Percentiles rank a stretch among this genome's conserved stretches.
phyloP scores from a whole-genome alignment of 345 rosid species.

The Ceriops decandra region DNA sequence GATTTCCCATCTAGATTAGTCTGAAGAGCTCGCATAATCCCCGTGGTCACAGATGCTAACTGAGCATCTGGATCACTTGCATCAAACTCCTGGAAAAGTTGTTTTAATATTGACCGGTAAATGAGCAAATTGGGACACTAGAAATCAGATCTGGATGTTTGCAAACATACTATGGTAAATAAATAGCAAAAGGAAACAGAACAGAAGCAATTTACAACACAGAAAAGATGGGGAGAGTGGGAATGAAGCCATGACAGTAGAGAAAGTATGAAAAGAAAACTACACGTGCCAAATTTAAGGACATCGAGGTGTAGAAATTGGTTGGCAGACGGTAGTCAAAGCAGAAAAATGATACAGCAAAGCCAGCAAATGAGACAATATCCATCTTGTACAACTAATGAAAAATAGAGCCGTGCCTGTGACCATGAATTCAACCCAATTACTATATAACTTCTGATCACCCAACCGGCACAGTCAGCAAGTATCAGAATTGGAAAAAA shows the following conservation, averaged over 20 bases:
- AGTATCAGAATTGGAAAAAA: background rate
- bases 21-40: slow-evolving; percentile 87
- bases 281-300: background rate
- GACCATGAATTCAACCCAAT: too few relatives aligned
- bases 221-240: background rate
- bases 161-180: background rate
- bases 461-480: background rate
- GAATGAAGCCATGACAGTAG: background rate
- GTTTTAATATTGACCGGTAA: slow-evolving; percentile 75
- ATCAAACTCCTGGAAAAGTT: slow-evolving; percentile 77
- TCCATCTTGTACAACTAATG: background rate
- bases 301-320: background rate
- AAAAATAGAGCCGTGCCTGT: too few relatives aligned
- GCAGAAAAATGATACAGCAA: background rate
- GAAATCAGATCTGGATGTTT: slow-evolving; percentile 14
- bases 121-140: slow-evolving; percentile 36
- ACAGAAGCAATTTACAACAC: background rate
- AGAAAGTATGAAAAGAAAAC: background rate
- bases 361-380: background rate
- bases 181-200: background rate
- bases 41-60: slow-evolving; percentile 63
- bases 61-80: slow-evolving; percentile 54
- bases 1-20: slow-evolving; percentile 88
- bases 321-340: too few relatives aligned
- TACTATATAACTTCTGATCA: too few relatives aligned